These are phyloP conservation scores for Wickerhamomyces alni DNA, from an alignment of 805 yeast genomes.

Conservation along the genomic window DNA sequence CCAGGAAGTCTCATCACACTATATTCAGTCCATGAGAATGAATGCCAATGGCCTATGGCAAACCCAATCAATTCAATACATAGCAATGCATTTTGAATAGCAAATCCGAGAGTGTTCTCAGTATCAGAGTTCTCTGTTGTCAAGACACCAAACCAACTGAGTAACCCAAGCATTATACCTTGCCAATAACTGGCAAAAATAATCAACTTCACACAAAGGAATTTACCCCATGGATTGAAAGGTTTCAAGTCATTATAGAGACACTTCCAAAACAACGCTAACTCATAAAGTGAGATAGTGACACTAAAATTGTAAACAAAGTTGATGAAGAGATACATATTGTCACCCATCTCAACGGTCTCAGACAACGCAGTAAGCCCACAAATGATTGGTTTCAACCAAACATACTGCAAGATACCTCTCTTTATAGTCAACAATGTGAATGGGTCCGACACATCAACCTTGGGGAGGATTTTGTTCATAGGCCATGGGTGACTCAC, in stretches of 20 bases:
- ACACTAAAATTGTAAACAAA: constrained; percentile 75
- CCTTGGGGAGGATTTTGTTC: constrained; percentile 41
- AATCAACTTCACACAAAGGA: constrained; percentile 85
- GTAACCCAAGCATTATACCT: constrained; percentile 47
- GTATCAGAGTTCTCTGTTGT: constrained; percentile 28
- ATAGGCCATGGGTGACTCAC: constrained; percentile 54
- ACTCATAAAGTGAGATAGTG: constrained; percentile 71
- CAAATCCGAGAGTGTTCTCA: constrained; percentile 37
- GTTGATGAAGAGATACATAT: constrained; percentile 59
- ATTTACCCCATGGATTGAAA: constrained; percentile 88
- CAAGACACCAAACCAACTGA: constrained; percentile 43
- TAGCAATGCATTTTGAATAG: constrained; percentile 71
- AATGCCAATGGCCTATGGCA: constrained; percentile 82
- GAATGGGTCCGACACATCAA: constrained; percentile 84
- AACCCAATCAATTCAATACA: constrained; percentile 83
- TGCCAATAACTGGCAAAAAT: constrained; percentile 99
- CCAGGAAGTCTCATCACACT: constrained; percentile 55
- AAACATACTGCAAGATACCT: constrained; percentile 88
- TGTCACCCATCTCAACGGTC: constrained; percentile 42
- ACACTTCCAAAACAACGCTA: constrained; percentile 92
- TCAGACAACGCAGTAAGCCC: constrained; percentile 43
- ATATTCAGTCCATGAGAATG: constrained; percentile 77
- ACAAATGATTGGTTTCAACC: constrained; percentile 87
- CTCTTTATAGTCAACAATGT: constrained; percentile 73
- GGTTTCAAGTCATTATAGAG: constrained; percentile 69